Evolutionary conservation across 176 grass and related monocot genomes (phyloP).

Genomic region (Rhipidocladum racemiflorum): DNA sequence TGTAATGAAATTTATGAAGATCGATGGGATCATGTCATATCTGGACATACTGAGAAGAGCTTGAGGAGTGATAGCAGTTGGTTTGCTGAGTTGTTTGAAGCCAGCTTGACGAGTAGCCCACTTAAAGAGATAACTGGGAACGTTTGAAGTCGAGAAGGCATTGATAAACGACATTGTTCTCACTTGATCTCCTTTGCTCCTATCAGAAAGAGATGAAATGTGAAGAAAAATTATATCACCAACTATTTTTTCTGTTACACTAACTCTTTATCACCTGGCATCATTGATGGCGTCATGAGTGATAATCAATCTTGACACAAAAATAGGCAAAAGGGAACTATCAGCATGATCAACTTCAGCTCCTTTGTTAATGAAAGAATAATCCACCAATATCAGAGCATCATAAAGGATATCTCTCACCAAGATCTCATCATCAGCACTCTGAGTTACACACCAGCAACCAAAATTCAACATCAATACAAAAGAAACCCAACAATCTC

Average conservation of each 20-base stretch:
- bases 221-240: conserved; percentile 21
- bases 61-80: conserved; percentile 67
- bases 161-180: conserved; percentile 75
- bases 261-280: conserved; percentile 62
- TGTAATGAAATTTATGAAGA: background rate
- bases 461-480: conserved; percentile 21
- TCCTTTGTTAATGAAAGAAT: conserved; percentile 82
- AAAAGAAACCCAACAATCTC: conserved; percentile 1
- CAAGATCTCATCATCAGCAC: conserved; percentile 71
- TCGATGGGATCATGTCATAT: conserved; percentile 6
- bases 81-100: conserved; percentile 52
- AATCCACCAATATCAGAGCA: conserved; percentile 88
- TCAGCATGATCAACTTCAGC: conserved; percentile 61
- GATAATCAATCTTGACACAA: conserved; percentile 73
- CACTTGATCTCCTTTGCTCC: conserved; percentile 78
- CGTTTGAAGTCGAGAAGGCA: conserved; percentile 72
- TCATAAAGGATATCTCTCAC: conserved; percentile 79
- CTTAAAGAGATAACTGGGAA: conserved; percentile 62
- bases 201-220: conserved; percentile 45
- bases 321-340: conserved; percentile 52
- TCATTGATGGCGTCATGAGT: conserved; percentile 74
- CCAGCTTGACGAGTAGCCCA: conserved; percentile 58
- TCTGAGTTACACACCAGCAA: conserved; percentile 45
- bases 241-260: conserved; percentile 12
- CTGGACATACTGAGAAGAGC: conserved; percentile 77